These are phyloP conservation scores for Ophiognomonia clavigignenti-juglandacearum DNA, from an alignment of 2,329 filamentous ascomycete genomes.

Conservation along the genomic window DNA sequence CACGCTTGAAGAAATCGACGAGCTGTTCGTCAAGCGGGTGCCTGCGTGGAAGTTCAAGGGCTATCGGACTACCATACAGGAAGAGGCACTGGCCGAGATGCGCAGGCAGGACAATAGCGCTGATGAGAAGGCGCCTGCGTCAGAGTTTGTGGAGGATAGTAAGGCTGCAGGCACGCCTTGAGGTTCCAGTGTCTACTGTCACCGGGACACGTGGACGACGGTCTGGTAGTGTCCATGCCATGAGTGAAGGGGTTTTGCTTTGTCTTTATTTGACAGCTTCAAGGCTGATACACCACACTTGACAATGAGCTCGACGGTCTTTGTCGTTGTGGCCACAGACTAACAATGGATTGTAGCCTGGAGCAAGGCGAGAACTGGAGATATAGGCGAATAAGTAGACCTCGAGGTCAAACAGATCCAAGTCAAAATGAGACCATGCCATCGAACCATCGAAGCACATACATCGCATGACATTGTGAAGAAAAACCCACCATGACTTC, in stretches of 20 bases:
- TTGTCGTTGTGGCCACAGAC: not conserved
- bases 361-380: not conserved
- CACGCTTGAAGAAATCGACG: conserved; percentile 28
- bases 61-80: conserved; percentile 22
- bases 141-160: conserved; percentile 16
- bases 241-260: not conserved
- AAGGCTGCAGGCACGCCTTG: conserved; percentile 16
- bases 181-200: too few species aligned
- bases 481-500: too few species aligned
- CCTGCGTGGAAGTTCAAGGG: conserved; percentile 25
- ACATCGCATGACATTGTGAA: too few species aligned
- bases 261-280: not conserved
- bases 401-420: too few species aligned
- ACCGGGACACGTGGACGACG: too few species aligned
- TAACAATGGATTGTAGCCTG: not conserved
- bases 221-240: not conserved
- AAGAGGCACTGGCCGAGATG: conserved; percentile 22
- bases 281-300: not conserved
- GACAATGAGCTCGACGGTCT: not conserved
- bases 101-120: conserved; percentile 3
- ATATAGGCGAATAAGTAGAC: too few species aligned
- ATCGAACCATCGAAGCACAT: too few species aligned
- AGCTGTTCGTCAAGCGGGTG: conserved; percentile 25
- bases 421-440: too few species aligned
- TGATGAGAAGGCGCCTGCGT: conserved; percentile 6